phyloP scores from a whole-genome alignment of 2,329 filamentous ascomycete species.

The Aspergillus fructus region DNA sequence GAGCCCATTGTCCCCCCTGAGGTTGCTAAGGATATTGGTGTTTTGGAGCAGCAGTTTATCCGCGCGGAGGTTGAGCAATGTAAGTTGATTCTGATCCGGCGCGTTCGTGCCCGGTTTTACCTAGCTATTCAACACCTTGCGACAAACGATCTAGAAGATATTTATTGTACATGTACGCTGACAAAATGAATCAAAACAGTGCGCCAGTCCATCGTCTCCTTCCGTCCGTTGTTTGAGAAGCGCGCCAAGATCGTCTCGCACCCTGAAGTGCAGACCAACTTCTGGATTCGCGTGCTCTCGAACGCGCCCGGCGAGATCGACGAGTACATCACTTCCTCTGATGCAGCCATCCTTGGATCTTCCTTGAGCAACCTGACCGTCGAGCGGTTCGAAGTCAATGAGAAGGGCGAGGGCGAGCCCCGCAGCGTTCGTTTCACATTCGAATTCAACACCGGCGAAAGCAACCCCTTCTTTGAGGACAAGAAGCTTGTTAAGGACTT shows the following conservation, averaged over 20 bases:
- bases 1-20: constrained; percentile 47
- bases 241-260: constrained; percentile 68
- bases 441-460: constrained; percentile 60
- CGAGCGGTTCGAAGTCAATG: constrained; percentile 72
- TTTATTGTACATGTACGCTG: neutral
- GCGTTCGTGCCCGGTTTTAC: too few species aligned
- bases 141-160: neutral
- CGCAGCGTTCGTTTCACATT: constrained; percentile 76
- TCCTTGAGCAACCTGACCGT: constrained; percentile 69
- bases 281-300: constrained; percentile 94
- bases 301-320: constrained; percentile 83
- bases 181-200: constrained; percentile 49
- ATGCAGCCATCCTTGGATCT: constrained; percentile 67
- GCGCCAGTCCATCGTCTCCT: constrained; percentile 68
- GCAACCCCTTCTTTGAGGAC: constrained; percentile 82
- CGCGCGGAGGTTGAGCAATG: constrained; percentile 74
- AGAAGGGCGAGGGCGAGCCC: constrained; percentile 67
- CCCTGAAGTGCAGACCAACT: constrained; percentile 63
- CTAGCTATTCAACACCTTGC: neutral
- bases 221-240: constrained; percentile 71
- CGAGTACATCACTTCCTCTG: constrained; percentile 79
- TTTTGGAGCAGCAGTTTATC: constrained; percentile 81
- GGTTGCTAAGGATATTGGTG: constrained; percentile 60
- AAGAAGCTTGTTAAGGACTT: constrained; percentile 84
- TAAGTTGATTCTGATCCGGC: constrained; percentile 48